Percentiles rank a stretch among this genome's conserved stretches.
Conservation (phyloP, 352 stramenopile genomes). For the Phytophthora pini region DNA sequence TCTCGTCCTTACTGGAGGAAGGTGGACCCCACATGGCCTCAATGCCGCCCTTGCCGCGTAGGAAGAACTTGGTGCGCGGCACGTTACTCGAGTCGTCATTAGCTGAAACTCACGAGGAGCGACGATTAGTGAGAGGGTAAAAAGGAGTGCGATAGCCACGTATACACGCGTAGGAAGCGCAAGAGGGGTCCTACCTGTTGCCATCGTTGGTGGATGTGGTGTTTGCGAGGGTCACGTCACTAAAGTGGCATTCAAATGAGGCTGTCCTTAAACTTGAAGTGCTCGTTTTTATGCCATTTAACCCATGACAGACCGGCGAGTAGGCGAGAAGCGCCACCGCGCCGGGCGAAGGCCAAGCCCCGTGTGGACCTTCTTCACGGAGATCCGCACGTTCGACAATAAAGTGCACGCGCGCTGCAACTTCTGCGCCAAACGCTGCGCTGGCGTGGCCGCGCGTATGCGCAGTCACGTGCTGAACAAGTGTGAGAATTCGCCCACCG, state of each 20-base stretch:
- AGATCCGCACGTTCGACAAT: conserved; percentile 48
- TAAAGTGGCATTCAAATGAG: too few species aligned
- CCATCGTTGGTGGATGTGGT: too few species aligned
- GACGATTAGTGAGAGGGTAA: background rate
- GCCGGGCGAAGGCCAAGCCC: conserved; percentile 46
- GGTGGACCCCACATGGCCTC: conserved; percentile 80
- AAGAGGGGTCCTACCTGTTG: too few species aligned
- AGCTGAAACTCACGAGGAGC: conserved; percentile 1
- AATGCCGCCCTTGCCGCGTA: conserved; percentile 79
- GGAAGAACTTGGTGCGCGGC: conserved; percentile 84
- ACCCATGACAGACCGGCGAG: background rate
- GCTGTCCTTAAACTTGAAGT: too few species aligned
- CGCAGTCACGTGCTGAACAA: conserved; percentile 51
- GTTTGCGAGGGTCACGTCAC: too few species aligned
- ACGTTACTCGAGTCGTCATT: conserved; percentile 21
- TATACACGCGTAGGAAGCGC: too few species aligned
- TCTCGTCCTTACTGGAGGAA: conserved; percentile 51
- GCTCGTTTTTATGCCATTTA: too few species aligned
- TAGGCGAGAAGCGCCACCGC: conserved; percentile 23
- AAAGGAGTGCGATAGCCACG: too few species aligned
- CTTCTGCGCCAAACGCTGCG: conserved; percentile 54
- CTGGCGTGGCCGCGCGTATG: conserved; percentile 61
- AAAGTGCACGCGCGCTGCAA: conserved; percentile 57
- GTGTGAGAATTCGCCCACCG: conserved; percentile 40
- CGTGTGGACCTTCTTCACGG: conserved; percentile 62